These are phyloP conservation scores for Diaporthe batatas DNA, from an alignment of 2,329 filamentous ascomycete species.

Conservation along the genomic window DNA sequence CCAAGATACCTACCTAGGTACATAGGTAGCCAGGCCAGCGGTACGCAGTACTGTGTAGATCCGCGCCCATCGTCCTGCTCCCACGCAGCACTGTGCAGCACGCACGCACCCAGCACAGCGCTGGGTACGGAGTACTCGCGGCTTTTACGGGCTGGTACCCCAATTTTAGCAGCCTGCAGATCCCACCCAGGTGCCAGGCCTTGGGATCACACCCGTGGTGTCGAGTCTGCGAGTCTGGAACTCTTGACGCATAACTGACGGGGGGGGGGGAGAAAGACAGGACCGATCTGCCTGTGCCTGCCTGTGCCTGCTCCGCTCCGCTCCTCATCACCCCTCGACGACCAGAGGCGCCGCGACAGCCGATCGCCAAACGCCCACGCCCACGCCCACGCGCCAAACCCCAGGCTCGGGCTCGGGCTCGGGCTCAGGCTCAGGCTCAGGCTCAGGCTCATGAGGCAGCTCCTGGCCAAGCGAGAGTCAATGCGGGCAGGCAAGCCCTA, in stretches of 20 bases:
- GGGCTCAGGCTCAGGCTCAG: neutral
- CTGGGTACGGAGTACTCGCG: neutral
- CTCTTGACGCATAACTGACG: conserved; percentile 16
- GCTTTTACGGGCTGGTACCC: conserved; percentile 7
- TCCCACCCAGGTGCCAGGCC: conserved; percentile 7
- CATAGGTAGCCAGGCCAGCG: neutral
- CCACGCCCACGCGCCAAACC: neutral
- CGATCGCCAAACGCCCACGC: conserved; percentile 11
- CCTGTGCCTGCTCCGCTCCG: conserved; percentile 22
- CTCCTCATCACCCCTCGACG: conserved; percentile 8
- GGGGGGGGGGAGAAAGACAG: neutral
- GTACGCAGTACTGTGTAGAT: too few relatives aligned
- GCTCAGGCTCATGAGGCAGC: neutral
- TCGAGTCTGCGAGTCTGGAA: conserved; percentile 24
- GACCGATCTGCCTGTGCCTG: neutral
- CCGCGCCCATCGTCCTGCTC: neutral
- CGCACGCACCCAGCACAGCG: conserved; percentile 2
- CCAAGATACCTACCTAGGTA: too few relatives aligned
- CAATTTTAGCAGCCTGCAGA: conserved; percentile 29
- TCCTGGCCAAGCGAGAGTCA: conserved; percentile 25
- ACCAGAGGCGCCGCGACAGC: conserved; percentile 28
- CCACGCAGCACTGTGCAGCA: neutral
- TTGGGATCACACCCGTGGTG: conserved; percentile 4
- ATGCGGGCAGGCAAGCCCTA: conserved; percentile 34
- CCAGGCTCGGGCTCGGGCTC: neutral